Evolutionary conservation across 2,329 filamentous ascomycete genomes (phyloP).

Genomic region (Teratosphaeria nubilosa): DNA sequence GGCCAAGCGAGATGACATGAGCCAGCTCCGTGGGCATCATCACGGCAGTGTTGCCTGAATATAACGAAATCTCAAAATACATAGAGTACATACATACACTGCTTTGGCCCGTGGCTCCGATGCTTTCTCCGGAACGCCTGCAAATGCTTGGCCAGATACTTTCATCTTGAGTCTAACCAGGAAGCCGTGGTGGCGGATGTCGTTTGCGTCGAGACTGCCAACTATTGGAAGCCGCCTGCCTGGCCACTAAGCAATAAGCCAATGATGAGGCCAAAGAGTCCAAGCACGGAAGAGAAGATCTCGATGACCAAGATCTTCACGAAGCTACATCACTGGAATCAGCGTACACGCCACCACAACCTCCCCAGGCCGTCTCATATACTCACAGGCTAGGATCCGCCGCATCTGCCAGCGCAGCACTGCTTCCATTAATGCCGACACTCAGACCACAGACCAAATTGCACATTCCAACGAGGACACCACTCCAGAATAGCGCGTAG

Average conservation of each 20-base stretch:
- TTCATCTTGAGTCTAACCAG: background rate
- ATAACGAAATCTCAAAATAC: background rate
- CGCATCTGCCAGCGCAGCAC: constrained; percentile 90
- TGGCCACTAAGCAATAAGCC: constrained; percentile 81
- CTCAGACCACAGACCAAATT: constrained; percentile 93
- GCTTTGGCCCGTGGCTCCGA: background rate
- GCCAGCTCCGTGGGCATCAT: background rate
- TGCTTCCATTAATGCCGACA: constrained; percentile 95
- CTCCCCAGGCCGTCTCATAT: background rate
- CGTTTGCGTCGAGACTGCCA: background rate
- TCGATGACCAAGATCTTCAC: constrained; percentile 98
- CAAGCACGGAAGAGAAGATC: constrained; percentile 96
- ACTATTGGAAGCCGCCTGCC: constrained; percentile 35
- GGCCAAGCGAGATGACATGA: background rate
- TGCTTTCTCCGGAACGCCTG: background rate
- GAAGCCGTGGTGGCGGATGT: background rate
- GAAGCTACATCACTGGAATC: constrained; percentile 50
- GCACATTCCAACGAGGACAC: constrained; percentile 87
- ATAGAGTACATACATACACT: background rate
- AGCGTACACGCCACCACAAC: background rate
- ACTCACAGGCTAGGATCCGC: constrained; percentile 80
- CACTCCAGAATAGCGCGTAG: constrained; percentile 92
- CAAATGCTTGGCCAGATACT: background rate
- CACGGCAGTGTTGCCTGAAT: background rate
- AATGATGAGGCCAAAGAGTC: constrained; percentile 91